Percentiles rank a stretch among this genome's conserved stretches.
Conservation (phyloP, 1,284 basidiomycete species). For the Ganoderma lingzhi region DNA sequence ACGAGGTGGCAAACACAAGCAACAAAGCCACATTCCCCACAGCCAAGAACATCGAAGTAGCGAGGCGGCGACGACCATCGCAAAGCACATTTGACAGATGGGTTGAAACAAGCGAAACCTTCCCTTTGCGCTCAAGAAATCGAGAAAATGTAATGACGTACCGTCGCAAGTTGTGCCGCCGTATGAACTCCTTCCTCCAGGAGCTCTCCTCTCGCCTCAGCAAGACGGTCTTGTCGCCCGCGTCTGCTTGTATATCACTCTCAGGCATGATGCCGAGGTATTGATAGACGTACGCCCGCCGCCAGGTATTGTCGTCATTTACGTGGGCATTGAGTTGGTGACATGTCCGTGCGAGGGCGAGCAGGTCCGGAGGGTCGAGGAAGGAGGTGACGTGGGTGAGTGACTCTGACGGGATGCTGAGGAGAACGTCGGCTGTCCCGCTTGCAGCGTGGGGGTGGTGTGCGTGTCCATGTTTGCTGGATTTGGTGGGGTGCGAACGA, state of each 20-base stretch:
- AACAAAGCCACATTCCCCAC: slow-evolving; percentile 5
- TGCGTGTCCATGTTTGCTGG: slow-evolving; percentile 60
- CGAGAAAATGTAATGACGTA: slow-evolving; percentile 42
- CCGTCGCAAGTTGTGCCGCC: slow-evolving; percentile 62
- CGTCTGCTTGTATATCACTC: slow-evolving; percentile 51
- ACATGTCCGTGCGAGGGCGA: slow-evolving; percentile 65
- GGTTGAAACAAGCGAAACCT: slow-evolving; percentile 8
- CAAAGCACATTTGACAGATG: slow-evolving; percentile 9
- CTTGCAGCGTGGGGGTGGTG: slow-evolving; percentile 26
- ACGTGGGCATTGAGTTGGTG: slow-evolving; percentile 68
- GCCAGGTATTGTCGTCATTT: slow-evolving; percentile 85
- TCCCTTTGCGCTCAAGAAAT: slow-evolving; percentile 5
- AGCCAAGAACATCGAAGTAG: slow-evolving; percentile 20
- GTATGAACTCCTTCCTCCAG: slow-evolving; percentile 76
- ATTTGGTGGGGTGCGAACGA: slow-evolving; percentile 32
- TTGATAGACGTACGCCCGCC: slow-evolving; percentile 78
- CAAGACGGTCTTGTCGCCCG: slow-evolving; percentile 47
- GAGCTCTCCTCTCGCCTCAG: slow-evolving; percentile 63
- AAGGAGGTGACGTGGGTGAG: slow-evolving; percentile 84
- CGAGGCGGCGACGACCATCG: slow-evolving; percentile 10
- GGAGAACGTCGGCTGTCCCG: slow-evolving; percentile 44
- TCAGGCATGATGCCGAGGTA: slow-evolving; percentile 75
- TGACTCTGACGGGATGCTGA: slow-evolving; percentile 73
- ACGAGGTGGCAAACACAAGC: background rate
- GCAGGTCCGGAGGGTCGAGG: slow-evolving; percentile 72